Base-by-base conservation (phyloP, 1,284 basidiomycete genomes). In the Mycosarcoma mackinlayi region DNA sequence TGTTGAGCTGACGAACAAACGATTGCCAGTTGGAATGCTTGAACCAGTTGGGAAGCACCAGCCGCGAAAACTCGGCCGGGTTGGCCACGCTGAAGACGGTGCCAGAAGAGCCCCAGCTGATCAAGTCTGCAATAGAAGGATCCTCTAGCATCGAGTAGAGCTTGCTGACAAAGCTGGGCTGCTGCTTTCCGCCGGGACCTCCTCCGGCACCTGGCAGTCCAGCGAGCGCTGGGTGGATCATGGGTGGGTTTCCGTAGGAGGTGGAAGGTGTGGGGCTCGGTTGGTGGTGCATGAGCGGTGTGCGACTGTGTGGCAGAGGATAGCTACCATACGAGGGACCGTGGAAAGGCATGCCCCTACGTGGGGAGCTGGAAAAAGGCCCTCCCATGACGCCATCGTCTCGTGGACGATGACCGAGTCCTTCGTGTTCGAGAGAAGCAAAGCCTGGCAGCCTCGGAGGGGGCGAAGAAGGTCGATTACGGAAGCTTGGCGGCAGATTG, bases 11-110 rank as follows among this genome's bases (percentile, higher is more conserved):
- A 6, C 77, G 68, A 8, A 79, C 76, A 57, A 79, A 79, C 10
- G 76, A 78, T 33, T 79, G 77, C 77, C 77, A 79, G 45, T 78
- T 79, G 50, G 74, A 75, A 51, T 79, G 77, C 69, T 79, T 79
- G 75, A 79, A 79, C 74, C 75, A 79, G 37, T 75, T 75, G 3
- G 77, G 77, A 10, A 79, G 54, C 14, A 79, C 72, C 10, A 76
- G 54, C 3, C 73, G 61, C 13, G 77, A 77, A 42, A 79, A 79
- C 34, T 78, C 76, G 23, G 77, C 67, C 1, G 77, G 77, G 34
- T 75, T 77, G 40, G 77, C 74, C 19, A 79, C 77, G 51, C 66
- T 71, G 48, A 79, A 79, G 14, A 70, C 73, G 27, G 72, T 73
- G 9, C 77, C 77, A 4, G 56, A 58, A 3, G 67, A 65, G 5